Evolutionary conservation across 2,329 filamentous ascomycete genomes (phyloP), one percentile per base, ranked within the genome.

Genomic region (Sporothrix pallida): DNA sequence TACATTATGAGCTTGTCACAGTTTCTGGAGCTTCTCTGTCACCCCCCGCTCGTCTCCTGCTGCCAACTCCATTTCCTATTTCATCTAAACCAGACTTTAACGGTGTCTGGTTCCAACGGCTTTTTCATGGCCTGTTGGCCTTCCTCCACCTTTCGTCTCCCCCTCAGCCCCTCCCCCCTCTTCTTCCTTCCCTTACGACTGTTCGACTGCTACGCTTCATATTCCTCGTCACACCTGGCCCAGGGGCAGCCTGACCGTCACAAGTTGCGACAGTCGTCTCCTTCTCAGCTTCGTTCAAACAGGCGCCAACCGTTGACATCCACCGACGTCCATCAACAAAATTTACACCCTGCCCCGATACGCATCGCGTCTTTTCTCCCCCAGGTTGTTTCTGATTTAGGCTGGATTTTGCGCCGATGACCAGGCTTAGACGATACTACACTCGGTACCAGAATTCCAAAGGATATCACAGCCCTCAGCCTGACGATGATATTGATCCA

Each of bases 171-270:
- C 17, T 20, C n/a, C 52, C 15, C 31, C 37, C 37, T 63, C 42
- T 10, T 65, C n/a, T 48, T 17, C n/a, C 42, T 42, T 44, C 58
- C 58, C 52, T 56, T 23, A 56, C n/a, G 20, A 3, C 52, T 12
- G 52, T 20, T 54, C 31, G 60, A 46, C 62, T 65, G 62, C 62
- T 15, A 65, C 62, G 42, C 42, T 65, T 65, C 20, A n/a, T 56
- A n/a, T 9, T 10, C 6, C 50, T 54, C 56, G 26, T 60, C 56
- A 60, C 56, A 20, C 58, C 58, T 58, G 12, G 54, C 23, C 23
- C 54, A 26, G 54, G 54, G 50, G 15, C 15, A 52, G 50, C 12
- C 50, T 17, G 6, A 52, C 50, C 12, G 15, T 7, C 6, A 48
- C 46, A 48, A 13, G 15, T 48, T 48, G 31, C 31, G 31, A 37